Evolutionary conservation across 768 basidiomycete genomes (phyloP), one percentile per base, ranked within the genome.

Genomic region (Astraeus odoratus): DNA sequence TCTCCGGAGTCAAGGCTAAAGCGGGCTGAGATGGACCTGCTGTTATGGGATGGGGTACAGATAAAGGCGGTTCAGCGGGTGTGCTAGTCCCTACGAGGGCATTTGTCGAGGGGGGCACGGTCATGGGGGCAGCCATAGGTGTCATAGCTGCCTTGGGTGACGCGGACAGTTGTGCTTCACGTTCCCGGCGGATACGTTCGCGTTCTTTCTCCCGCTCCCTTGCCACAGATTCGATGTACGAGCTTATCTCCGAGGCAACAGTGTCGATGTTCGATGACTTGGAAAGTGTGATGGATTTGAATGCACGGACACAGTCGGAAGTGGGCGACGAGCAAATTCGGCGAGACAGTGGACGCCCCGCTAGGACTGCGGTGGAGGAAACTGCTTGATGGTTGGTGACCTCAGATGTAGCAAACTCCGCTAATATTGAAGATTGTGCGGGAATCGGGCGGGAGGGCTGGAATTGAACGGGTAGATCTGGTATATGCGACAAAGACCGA

Each of bases 201-300:
- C 86, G 71, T 59, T 92, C 88, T 46, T 72, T 71, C 49, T 91
- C 89, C 15, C 89, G 71, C 54, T 91, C 89, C 50, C 77, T 77
- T 3, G 80, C 81, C 5, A 89, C 75, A 8, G 76, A 74, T 45
- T 91, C 89, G 5, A 91, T 83, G 53, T 86, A 90, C 2, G 69
- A 68, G 24, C 78, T 77, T 15, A 86, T 74, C 57, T 85, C 80
- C 2, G 67, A 57, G 2, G 83, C 83, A 5, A 82, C 72, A 5
- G 63, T 66, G 16, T 70, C 68, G 9, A 83, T 62, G 42, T 74
- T 74, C 40, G 70, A 73, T 5, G 69, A 66, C 39, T 72, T 73
- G 1, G 74, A 71, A 15, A 80, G 64, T 0, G 79, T 74, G 18
- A 86, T 59, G 3, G 71, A 66, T 26, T 76, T 72, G 39, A 84